Evolutionary conservation across 176 grass and related monocot species (phyloP).

Genomic region (Dendrocalamus sinicus): DNA sequence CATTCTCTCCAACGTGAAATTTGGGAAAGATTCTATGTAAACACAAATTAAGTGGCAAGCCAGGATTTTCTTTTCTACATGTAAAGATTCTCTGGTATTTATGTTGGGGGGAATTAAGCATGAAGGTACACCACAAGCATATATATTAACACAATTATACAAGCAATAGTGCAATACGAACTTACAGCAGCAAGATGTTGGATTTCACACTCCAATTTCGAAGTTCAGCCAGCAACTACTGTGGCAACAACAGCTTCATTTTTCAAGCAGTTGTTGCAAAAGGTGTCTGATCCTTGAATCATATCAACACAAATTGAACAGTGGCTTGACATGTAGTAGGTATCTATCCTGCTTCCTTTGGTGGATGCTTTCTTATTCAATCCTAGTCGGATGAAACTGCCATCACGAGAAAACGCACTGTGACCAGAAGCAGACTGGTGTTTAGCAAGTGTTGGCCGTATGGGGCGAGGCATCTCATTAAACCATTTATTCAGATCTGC

Average conservation of each 20-base stretch:
- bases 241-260: conserved; percentile 64
- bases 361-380: conserved; percentile 48
- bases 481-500: conserved; percentile 82
- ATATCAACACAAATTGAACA: conserved; percentile 70
- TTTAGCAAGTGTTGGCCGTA: conserved; percentile 44
- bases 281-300: conserved; percentile 63
- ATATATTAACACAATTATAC: not conserved
- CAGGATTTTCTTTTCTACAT: not conserved
- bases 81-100: not conserved
- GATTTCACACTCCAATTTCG: conserved; percentile 80
- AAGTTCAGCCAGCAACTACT: conserved; percentile 64
- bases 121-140: not conserved
- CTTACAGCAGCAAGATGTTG: conserved; percentile 85
- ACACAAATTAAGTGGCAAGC: not conserved
- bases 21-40: not conserved
- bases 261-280: conserved; percentile 71
- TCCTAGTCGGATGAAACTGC: conserved; percentile 41
- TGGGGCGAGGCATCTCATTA: conserved; percentile 69
- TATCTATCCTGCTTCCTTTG: conserved; percentile 84
- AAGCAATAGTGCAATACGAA: conserved; percentile 29
- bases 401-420: conserved; percentile 41
- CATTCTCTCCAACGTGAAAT: conserved; percentile 5
- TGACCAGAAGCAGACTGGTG: conserved; percentile 40
- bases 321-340: conserved; percentile 85
- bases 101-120: not conserved